These are phyloP conservation scores for Kwoniella shivajii DNA, from an alignment of 1,284 basidiomycete species.

Conservation along the genomic window DNA sequence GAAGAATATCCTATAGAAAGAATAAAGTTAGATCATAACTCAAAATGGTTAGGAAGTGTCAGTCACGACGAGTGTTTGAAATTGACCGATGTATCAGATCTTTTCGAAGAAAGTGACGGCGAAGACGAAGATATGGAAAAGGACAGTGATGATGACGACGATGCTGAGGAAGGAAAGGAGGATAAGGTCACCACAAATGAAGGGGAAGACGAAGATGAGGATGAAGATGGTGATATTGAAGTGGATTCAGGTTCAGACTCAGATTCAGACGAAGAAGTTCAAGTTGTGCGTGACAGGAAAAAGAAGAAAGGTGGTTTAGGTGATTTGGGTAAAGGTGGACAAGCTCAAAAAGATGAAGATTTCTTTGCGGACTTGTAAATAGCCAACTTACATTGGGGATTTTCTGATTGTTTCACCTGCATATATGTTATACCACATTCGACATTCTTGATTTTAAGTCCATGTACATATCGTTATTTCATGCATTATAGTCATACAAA, in stretches of 20 bases:
- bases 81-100: slow-evolving; percentile 74
- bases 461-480: neutral
- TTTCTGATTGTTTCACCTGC: neutral
- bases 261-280: slow-evolving; percentile 38
- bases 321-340: slow-evolving; percentile 18
- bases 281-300: slow-evolving; percentile 57
- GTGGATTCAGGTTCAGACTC: slow-evolving; percentile 44
- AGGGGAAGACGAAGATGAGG: slow-evolving; percentile 34
- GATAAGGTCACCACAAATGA: no score
- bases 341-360: slow-evolving; percentile 12
- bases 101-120: slow-evolving; percentile 62
- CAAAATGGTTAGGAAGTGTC: slow-evolving; percentile 86
- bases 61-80: slow-evolving; percentile 85
- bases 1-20: slow-evolving; percentile 88
- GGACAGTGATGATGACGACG: slow-evolving; percentile 45
- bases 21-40: slow-evolving; percentile 64
- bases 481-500: no score
- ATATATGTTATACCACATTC: neutral
- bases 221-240: slow-evolving; percentile 26
- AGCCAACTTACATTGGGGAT: no score
- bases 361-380: slow-evolving; percentile 35
- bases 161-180: slow-evolving; percentile 22
- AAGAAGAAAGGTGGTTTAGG: slow-evolving; percentile 52
- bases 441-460: neutral
- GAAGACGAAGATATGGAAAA: slow-evolving; percentile 59